Conservation (phyloP, 2,329 filamentous ascomycete genomes). For the Fusarium chlamydosporum region DNA sequence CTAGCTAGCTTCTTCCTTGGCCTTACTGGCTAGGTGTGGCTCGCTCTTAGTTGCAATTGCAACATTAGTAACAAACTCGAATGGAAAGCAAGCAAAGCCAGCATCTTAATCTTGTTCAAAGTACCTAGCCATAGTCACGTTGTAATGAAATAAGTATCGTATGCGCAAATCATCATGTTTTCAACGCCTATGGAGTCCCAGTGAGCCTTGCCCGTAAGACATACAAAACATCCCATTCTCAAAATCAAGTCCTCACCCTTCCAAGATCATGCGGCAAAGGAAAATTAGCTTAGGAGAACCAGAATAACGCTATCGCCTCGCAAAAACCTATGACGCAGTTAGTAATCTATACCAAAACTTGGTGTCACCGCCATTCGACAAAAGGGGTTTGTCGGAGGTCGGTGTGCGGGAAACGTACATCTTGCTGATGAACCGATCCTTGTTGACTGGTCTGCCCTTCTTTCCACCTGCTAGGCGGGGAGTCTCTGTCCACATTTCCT, state of each 20-base stretch:
- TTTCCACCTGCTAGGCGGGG: constrained; percentile 86
- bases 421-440: constrained; percentile 98
- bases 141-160: constrained; percentile 23
- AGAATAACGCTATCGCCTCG: constrained; percentile 90
- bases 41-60: not conserved
- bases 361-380: constrained; percentile 30
- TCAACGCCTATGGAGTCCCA: constrained; percentile 58
- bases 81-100: not conserved
- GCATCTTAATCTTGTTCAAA: constrained; percentile 7
- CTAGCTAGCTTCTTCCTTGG: constrained; percentile 86
- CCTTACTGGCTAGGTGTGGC: constrained; percentile 62
- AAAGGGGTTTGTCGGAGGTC: not conserved
- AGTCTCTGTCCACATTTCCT: constrained; percentile 99
- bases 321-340: constrained; percentile 74
- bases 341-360: constrained; percentile 26
- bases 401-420: constrained; percentile 72
- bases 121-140: constrained; percentile 14
- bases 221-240: constrained; percentile 50
- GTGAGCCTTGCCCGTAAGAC: constrained; percentile 52
- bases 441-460: constrained; percentile 92
- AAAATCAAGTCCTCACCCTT: constrained; percentile 44
- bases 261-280: constrained; percentile 33
- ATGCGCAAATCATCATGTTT: constrained; percentile 51
- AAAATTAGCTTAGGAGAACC: constrained; percentile 79
- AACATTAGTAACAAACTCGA: not conserved